These are phyloP conservation scores for Aspergillus chevalieri DNA, from an alignment of 2,329 filamentous ascomycete species.

Conservation along the genomic window DNA sequence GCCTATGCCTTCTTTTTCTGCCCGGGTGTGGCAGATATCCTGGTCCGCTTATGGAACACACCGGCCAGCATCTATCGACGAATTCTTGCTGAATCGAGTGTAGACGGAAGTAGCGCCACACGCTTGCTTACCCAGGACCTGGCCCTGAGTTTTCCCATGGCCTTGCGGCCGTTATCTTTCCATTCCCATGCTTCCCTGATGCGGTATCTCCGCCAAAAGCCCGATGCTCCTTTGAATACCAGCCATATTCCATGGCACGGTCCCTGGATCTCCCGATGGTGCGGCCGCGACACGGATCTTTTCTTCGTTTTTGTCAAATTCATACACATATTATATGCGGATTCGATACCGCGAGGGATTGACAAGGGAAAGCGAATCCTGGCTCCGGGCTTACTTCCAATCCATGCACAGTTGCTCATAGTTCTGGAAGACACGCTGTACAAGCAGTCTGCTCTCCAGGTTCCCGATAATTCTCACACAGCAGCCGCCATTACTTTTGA, in stretches of 20 bases:
- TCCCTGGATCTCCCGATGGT: slow-evolving; percentile 79
- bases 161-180: slow-evolving; percentile 57
- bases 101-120: slow-evolving; percentile 48
- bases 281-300: slow-evolving; percentile 77
- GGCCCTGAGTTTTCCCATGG: slow-evolving; percentile 62
- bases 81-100: slow-evolving; percentile 62
- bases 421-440: slow-evolving; percentile 80
- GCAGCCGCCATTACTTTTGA: slow-evolving; percentile 58
- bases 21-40: slow-evolving; percentile 74
- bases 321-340: slow-evolving; percentile 71
- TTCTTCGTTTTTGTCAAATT: slow-evolving; percentile 91
- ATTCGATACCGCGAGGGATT: slow-evolving; percentile 57
- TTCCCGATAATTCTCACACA: slow-evolving; percentile 39
- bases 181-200: slow-evolving; percentile 56
- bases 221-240: slow-evolving; percentile 61
- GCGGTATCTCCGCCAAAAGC: slow-evolving; percentile 57
- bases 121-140: slow-evolving; percentile 58
- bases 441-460: slow-evolving; percentile 53
- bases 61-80: slow-evolving; percentile 64
- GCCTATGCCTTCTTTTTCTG: slow-evolving; percentile 93
- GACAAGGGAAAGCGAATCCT: slow-evolving; percentile 54
- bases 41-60: slow-evolving; percentile 74
- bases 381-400: slow-evolving; percentile 69
- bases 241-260: slow-evolving; percentile 77
- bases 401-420: slow-evolving; percentile 75